Conservation (phyloP, 2,329 filamentous ascomycete species). For the Aspergillus sp. region DNA sequence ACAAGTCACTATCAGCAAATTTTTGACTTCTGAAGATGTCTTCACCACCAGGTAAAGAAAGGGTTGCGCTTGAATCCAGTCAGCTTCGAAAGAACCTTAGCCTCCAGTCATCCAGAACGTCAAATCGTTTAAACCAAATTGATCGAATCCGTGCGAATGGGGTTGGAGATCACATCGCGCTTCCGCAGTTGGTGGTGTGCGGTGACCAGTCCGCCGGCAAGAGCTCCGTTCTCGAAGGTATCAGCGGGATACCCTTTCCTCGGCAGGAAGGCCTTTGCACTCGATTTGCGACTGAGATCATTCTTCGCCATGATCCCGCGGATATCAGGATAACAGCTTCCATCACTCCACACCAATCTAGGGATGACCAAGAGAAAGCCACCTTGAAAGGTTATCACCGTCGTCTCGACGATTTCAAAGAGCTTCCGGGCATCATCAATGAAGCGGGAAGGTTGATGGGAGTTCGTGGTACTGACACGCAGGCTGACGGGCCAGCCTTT, state of each 20-base stretch:
- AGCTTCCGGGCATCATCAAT: constrained; percentile 9
- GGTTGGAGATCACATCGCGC: constrained; percentile 43
- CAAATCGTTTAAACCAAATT: constrained; percentile 43
- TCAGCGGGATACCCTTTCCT: constrained; percentile 55
- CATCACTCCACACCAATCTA: constrained; percentile 7
- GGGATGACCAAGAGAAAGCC: constrained; percentile 5
- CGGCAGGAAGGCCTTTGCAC: constrained; percentile 54
- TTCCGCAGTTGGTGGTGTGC: constrained; percentile 56
- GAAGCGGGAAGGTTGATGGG: constrained; percentile 7
- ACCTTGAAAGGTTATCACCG: constrained; percentile 4
- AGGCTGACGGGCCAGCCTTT: constrained; percentile 17
- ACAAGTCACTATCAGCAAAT: too few relatives aligned
- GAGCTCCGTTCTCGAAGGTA: constrained; percentile 51
- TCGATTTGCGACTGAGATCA: constrained; percentile 53
- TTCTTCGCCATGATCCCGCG: constrained; percentile 27
- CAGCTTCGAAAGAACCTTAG: constrained; percentile 4
- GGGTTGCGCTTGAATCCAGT: not conserved
- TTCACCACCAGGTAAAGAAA: too few relatives aligned
- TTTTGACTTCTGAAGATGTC: too few relatives aligned
- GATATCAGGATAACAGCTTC: constrained; percentile 2
- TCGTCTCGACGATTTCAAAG: constrained; percentile 4
- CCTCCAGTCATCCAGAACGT: constrained; percentile 8
- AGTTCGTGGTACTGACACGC: constrained; percentile 4
- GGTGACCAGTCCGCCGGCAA: constrained; percentile 58
- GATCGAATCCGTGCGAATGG: constrained; percentile 46